These are phyloP conservation scores for Cladochytrium replicatum DNA, from an alignment of 192 early-diverging fungal genomes.

Conservation along the genomic window DNA sequence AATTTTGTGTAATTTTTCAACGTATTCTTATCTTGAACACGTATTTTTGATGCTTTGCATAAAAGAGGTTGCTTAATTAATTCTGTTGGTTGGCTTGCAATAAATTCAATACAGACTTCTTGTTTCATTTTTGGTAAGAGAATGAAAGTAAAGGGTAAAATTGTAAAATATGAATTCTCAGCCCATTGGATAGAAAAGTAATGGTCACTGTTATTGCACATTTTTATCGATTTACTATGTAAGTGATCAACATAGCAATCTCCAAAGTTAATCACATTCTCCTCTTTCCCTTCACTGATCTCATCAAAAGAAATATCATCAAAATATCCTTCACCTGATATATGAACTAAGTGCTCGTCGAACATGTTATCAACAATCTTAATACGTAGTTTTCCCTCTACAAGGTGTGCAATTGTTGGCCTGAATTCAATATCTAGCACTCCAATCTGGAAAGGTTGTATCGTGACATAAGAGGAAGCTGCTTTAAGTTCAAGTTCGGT, in stretches of 20 bases:
- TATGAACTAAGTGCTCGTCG: conserved; percentile 38
- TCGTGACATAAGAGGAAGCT: no score
- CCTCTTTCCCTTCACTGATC: conserved; percentile 37
- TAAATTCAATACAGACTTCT: conserved; percentile 32
- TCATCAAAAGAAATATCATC: conserved; percentile 45
- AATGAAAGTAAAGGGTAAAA: conserved; percentile 29
- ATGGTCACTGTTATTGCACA: conserved; percentile 39
- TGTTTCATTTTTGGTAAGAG: conserved; percentile 31
- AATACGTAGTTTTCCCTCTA: conserved; percentile 39
- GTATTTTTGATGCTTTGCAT: conserved; percentile 33
- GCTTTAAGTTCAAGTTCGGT: conserved; percentile 20
- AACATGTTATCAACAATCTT: conserved; percentile 45
- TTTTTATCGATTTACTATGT: no score
- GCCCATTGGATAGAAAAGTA: conserved; percentile 22
- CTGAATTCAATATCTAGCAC: conserved; percentile 30
- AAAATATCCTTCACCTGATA: conserved; percentile 44
- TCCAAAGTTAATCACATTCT: conserved; percentile 38
- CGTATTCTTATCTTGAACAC: neutral
- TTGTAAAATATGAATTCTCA: conserved; percentile 24
- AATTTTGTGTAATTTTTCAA: no score
- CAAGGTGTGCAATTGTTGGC: conserved; percentile 26
- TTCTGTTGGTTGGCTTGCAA: conserved; percentile 26
- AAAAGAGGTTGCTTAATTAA: conserved; percentile 1
- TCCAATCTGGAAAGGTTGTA: conserved; percentile 30
- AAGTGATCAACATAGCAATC: conserved; percentile 46